Percentiles rank a stretch among this genome's conserved stretches.
These are phyloP conservation scores for Lepiota venenata DNA, from an alignment of 768 basidiomycete species.

Conservation along the genomic window DNA sequence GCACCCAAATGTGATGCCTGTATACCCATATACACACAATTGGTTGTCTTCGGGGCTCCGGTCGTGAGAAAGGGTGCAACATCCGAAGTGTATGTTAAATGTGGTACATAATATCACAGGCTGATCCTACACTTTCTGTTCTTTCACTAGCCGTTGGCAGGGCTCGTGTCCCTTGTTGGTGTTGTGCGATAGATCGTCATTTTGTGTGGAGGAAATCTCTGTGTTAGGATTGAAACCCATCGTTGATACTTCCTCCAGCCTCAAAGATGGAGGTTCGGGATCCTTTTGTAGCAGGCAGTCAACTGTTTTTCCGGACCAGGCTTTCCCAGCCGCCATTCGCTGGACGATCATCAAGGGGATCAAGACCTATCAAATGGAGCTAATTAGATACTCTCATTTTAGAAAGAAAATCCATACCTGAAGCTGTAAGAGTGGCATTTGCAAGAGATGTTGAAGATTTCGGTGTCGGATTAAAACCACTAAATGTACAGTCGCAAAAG, in stretches of 20 bases:
- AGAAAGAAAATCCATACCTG: not conserved
- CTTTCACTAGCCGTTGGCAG: not conserved
- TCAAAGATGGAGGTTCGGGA: not conserved
- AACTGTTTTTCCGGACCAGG: slow-evolving; percentile 8
- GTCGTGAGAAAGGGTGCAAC: too few species aligned
- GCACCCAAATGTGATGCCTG: too few species aligned
- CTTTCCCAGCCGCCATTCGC: slow-evolving; percentile 1
- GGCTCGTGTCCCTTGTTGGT: slow-evolving; percentile 1
- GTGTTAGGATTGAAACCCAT: slow-evolving; percentile 11
- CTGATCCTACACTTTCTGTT: not conserved
- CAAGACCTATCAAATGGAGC: not conserved
- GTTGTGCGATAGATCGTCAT: slow-evolving; percentile 1
- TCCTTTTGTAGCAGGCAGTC: slow-evolving; percentile 4
- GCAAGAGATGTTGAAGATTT: not conserved
- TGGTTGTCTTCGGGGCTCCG: too few species aligned
- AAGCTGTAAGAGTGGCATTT: not conserved
- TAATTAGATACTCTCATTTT: not conserved
- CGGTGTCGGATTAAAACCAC: not conserved
- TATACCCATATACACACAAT: too few species aligned
- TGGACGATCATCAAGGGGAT: slow-evolving; percentile 2
- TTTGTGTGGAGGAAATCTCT: not conserved
- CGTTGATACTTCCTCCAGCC: slow-evolving; percentile 2
- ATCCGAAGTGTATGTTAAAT: not conserved
- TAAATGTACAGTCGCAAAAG: slow-evolving; percentile 3
- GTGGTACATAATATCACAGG: not conserved